Evolutionary conservation across 805 yeast species (phyloP), one percentile per base, ranked within the genome.

Genomic region (Yarrowia osloensis): DNA sequence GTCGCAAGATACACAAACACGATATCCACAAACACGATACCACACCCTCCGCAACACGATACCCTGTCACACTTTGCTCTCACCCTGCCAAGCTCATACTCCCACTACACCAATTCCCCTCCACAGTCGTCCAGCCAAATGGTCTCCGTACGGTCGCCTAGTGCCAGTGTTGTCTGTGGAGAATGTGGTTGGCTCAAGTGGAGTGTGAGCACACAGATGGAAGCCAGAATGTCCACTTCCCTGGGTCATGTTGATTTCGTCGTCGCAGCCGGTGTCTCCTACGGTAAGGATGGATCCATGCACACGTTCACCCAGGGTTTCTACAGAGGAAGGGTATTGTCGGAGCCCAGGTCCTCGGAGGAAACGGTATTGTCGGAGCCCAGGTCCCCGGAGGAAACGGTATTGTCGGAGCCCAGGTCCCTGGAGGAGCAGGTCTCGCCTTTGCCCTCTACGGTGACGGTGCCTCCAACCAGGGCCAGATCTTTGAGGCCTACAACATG

Each of bases 261-360:
- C 72, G 95, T 95, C 79, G 95, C 99, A 89, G 82, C 88, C 68
- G 98, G 99, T 84, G 96, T 90, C 69, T 89, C 98, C 49, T 88
- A 82, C 81, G 99, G 99, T 82, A 95, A 95, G 82, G 99, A 98
- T 84, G 99, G 99, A 74, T 95, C 99, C 71, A 95, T 95, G 99
- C 99, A 95, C 83, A 90, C 95, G 93, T 95, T 88, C 79, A 90
- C 96, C 59, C 88, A 88, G 55, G 96, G 96, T 70, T 95, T 95
- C 85, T 95, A 89, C 81, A 99, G 99, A 79, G 99, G 99, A 81
- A 95, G 81, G 99, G 99, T 84, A 95, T 95, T 79, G 99, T 95
- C n/a, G n/a, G n/a, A n/a, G n/a, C n/a, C n/a, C n/a, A n/a, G n/a
- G n/a, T n/a, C n/a, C n/a, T n/a, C n/a, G n/a, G n/a, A n/a, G n/a